Base-by-base conservation (phyloP, 2,329 filamentous ascomycete genomes). In the Macrophomina phaseolina region DNA sequence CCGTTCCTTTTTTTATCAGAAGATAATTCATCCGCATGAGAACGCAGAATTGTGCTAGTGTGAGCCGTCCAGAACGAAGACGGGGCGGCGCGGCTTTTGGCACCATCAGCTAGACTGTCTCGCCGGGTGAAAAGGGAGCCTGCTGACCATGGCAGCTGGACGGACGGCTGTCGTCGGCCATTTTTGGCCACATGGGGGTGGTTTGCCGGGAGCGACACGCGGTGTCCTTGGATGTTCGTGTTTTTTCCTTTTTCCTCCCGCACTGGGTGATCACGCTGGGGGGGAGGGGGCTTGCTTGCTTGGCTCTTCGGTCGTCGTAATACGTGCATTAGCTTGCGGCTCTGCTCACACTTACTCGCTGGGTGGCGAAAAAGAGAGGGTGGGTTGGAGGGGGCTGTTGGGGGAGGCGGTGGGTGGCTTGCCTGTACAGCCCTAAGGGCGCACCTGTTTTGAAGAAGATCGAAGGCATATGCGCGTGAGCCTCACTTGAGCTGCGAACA, bases 321-420 rank as follows among this genome's bases (percentile, higher is more conserved):
- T 18, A 65, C 63, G 48, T 38, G 63, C 63, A 58, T 65, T 56
- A 65, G 63, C 63, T 56, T 65, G 63, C 63, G 63, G 63, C 63
- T 65, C 63, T 65, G 51, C 51, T 48, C 23, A 52, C 7, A 38
- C 36, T 56, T 38, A 62, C 34, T 63, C 36, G 48, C 40, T 42
- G 2, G 62, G 48, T 64, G 49, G 62, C 62, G 49, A 48, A 61
- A 36, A 52, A 52, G 7, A 52, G 28, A 34, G n/a, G 18, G 46
- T 5, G 5, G n/a, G 3, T 49, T 12, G 55, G 14, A 11, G n/a
- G 53, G 53, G 11, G 34, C 6, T 2, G 40, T 45, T 23, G 23
- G 53, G 53, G 53, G 53, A 28, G 16, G 38, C 14, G 55, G 23
- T 48, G 56, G 42, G 42, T 48, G 45, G 42, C 32, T 55, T 36